These are phyloP conservation scores for cucumber (Cucumis sativus) DNA, from an alignment of 306 rosid genomes.

Conservation along the genomic window DNA sequence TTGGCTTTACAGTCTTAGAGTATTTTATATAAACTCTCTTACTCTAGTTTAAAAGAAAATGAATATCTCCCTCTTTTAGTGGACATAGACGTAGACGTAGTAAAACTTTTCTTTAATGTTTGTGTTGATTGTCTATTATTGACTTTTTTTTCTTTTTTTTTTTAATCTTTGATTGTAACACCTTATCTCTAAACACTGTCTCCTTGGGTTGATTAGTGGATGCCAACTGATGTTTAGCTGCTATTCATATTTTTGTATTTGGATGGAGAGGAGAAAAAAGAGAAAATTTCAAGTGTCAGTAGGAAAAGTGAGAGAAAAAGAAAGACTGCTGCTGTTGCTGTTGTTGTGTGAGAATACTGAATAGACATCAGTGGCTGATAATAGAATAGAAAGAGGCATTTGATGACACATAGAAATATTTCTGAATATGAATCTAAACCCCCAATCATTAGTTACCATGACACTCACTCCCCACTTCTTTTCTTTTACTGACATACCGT, in stretches of 20 bases:
- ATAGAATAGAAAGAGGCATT: neutral
- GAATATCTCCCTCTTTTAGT: too few relatives aligned
- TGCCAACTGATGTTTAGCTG: neutral
- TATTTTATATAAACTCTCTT: too few relatives aligned
- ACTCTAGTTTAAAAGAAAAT: too few relatives aligned
- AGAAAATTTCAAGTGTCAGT: neutral
- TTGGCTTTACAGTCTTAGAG: too few relatives aligned
- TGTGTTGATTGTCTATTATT: too few relatives aligned
- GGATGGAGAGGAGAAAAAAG: neutral
- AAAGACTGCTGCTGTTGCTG: neutral
- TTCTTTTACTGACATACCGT: neutral
- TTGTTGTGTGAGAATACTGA: neutral
- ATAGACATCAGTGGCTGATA: neutral
- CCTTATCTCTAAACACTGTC: neutral
- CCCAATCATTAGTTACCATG: constrained; percentile 4
- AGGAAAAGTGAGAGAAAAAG: neutral
- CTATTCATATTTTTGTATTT: neutral
- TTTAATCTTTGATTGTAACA: too few relatives aligned
- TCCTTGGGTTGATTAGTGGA: neutral
- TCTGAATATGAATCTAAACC: neutral
- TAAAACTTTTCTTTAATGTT: too few relatives aligned
- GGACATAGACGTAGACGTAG: too few relatives aligned
- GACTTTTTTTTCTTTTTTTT: too few relatives aligned
- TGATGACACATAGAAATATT: neutral
- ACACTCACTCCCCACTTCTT: neutral